Evolutionary conservation across 495 filamentous ascomycete species (phyloP), one percentile per base, ranked within the genome.

Genomic region (Lasiosphaeria ovina): DNA sequence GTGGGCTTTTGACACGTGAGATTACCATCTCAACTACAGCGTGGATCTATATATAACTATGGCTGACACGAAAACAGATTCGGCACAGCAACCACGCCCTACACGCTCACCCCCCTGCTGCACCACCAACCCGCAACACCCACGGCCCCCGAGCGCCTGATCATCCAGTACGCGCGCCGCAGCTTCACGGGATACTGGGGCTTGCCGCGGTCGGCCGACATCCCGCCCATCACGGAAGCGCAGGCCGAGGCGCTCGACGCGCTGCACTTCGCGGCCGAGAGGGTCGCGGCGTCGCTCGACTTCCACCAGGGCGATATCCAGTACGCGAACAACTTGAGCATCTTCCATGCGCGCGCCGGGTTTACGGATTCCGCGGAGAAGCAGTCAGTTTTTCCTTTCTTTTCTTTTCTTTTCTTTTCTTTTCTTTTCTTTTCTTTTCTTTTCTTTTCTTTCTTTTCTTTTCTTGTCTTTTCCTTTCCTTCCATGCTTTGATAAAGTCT

Each of bases 231-330:
- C 11, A 83, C 79, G 0, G 83, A 87, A 68, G 85, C 81, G 0
- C 87, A 90, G 65, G 84, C 84, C 6, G 87, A 90, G 63, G 87
- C 86, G 3, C 75, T 90, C 5, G 86, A 89, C 62, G 78, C 82
- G 0, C 55, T 90, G 42, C 83, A 89, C 62, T 89, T 86, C 66
- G 71, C 82, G 0, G 86, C 80, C 0, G 82, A 84, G 45, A 77
- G 80, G 66, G 77, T 81, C 60, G 73, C 73, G 12, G 71, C 84
- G 0, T 66, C 76, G 0, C 69, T 87, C 3, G 74, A 81, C 49
- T 83, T 88, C 59, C 79, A 81, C 35, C 70, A 74, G 58, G 82
- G 81, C 0, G 81, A 84, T 66, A 74, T 84, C 4, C 78, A 81
- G 66, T 83, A 76, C 56, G 67, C 77, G 31, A 85, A 85, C 60